phyloP scores from a whole-genome alignment of 768 basidiomycete species.

The Rhizopogon vesiculosus region DNA sequence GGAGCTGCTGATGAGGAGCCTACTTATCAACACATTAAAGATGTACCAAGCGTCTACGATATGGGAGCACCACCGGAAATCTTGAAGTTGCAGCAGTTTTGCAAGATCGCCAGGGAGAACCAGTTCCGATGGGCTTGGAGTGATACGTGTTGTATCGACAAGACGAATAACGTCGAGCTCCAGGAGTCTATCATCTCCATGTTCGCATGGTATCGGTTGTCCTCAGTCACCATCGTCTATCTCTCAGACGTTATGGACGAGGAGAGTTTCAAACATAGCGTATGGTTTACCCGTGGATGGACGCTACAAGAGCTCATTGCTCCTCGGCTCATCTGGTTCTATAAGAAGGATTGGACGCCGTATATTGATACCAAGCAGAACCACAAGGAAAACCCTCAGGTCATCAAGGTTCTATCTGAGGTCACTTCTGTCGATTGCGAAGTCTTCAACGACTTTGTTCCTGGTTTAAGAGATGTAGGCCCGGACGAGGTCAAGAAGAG shows the following conservation, averaged over 20 bases:
- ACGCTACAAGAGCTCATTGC: conserved; percentile 3
- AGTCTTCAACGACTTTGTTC: conserved; percentile 17
- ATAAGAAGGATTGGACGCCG: conserved; percentile 1
- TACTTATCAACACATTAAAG: background rate
- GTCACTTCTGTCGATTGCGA: conserved; percentile 9
- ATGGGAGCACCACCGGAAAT: background rate
- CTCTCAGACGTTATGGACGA: conserved; percentile 6
- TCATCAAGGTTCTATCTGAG: conserved; percentile 13
- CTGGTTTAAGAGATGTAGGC: conserved; percentile 11
- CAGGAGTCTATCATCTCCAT: conserved; percentile 21
- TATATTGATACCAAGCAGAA: conserved; percentile 6
- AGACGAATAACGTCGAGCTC: conserved; percentile 18
- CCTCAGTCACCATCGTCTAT: conserved; percentile 14
- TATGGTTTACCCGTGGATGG: conserved; percentile 2
- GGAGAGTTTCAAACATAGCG: background rate
- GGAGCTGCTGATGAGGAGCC: background rate
- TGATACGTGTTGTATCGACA: conserved; percentile 21
- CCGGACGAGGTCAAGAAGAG: conserved; percentile 17
- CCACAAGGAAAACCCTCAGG: conserved; percentile 18
- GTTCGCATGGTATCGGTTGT: conserved; percentile 21
- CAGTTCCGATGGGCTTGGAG: conserved; percentile 15
- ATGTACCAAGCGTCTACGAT: background rate
- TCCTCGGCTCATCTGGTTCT: background rate
- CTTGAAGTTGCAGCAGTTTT: conserved; percentile 19
- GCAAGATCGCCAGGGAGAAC: conserved; percentile 12